Evolutionary conservation across 2,329 filamentous ascomycete species (phyloP), one percentile per base, ranked within the genome.

Genomic region (Apiospora aurea): DNA sequence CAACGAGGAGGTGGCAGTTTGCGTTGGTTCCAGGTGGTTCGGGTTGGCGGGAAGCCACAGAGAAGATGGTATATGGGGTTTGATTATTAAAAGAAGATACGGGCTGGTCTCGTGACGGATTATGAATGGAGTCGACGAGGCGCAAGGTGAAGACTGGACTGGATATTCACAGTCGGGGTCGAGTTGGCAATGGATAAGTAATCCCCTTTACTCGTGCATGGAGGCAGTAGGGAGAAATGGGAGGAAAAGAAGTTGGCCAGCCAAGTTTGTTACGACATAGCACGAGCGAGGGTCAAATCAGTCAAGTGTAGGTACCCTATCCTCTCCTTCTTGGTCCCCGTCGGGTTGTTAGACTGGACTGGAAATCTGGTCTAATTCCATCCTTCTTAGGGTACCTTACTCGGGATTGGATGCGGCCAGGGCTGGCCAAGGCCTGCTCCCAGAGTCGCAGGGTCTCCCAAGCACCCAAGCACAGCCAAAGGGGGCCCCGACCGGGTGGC

Each of bases 351-450:
- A 61, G 53, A 61, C 53, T 38, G 53, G 53, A 61, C 53, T 38
- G 53, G 57, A 64, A 34, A 64, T 64, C 57, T 64, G 57, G 57
- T 64, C 57, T 64, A 64, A 64, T 64, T 64, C 57, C 57, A 64
- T 64, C 57, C 57, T 64, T 64, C 11, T 41, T n/a, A 64, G 57
- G 57, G 57, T 64, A 64, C 57, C 57, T 41, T n/a, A 38, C 34
- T 38, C 41, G 57, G 57, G 57, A 64, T 64, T 64, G 57, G 57
- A 64, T 11, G 3, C 57, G 21, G 57, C 57, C 57, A 64, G 57
- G 41, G 57, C 29, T 34, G 21, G 57, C 57, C 57, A 64, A 34
- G 41, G 57, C 29, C 57, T 38, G 29, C 57, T 34, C 53, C 53
- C 26, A 51, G 10, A 4, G n/a, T 1, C 47, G 21, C 6, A 34